A percentile compares a stretch with the other conserved stretches of the same genome.
Evolutionary conservation across 176 grass and related monocot species (phyloP).

Genomic region (Poa pratensis): DNA sequence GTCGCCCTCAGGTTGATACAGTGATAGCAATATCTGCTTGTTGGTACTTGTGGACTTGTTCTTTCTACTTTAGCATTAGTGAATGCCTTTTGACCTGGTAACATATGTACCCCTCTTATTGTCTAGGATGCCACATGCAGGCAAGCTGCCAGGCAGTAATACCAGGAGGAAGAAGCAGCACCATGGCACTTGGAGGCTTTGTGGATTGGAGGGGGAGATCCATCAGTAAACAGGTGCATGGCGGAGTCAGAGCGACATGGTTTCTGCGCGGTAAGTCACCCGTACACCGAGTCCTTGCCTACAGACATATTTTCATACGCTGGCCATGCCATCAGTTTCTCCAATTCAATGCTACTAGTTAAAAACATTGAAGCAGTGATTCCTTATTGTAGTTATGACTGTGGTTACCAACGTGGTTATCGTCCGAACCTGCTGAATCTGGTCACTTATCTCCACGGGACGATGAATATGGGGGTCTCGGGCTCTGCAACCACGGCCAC

Average conservation of each 20-base stretch:
- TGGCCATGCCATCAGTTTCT: background rate
- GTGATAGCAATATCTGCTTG: background rate
- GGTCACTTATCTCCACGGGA: slow-evolving; percentile 55
- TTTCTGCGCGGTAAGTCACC: slow-evolving; percentile 54
- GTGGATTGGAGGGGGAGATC: slow-evolving; percentile 62
- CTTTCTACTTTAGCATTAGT: background rate
- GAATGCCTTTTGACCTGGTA: background rate
- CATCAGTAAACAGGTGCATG: slow-evolving; percentile 46
- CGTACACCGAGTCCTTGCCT: background rate
- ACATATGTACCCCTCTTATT: background rate
- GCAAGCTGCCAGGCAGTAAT: background rate
- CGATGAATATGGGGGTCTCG: slow-evolving; percentile 66
- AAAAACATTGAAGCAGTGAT: background rate
- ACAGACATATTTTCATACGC: background rate
- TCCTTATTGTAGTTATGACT: slow-evolving; percentile 38
- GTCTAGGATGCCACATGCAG: background rate
- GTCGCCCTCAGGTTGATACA: background rate
- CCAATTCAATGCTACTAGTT: background rate
- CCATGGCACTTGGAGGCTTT: slow-evolving; percentile 39
- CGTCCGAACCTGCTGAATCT: slow-evolving; percentile 56
- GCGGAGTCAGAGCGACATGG: slow-evolving; percentile 53
- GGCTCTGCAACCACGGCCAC: slow-evolving; percentile 56
- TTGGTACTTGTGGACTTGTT: background rate
- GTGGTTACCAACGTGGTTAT: slow-evolving; percentile 41
- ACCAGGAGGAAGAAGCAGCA: background rate